These are phyloP conservation scores for Dacryopinax primogenitus DNA, from an alignment of 768 basidiomycete genomes.

Conservation along the genomic window DNA sequence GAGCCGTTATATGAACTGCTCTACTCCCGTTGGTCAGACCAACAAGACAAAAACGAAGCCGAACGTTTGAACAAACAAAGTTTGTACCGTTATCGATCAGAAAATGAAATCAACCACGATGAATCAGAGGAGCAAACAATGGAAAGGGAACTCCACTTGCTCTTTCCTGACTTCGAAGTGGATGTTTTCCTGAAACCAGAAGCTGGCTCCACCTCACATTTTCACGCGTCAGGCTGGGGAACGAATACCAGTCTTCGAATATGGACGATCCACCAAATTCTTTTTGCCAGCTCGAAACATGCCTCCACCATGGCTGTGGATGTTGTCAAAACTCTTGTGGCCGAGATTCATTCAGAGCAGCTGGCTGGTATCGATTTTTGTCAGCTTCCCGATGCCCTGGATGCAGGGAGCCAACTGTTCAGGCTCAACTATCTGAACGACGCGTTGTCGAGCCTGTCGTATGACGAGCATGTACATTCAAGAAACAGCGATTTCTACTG, in stretches of 20 bases:
- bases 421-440: slow-evolving; percentile 14
- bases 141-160: slow-evolving; percentile 63
- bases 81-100: slow-evolving; percentile 66
- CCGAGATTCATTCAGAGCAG: background rate
- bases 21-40: slow-evolving; percentile 15
- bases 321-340: background rate
- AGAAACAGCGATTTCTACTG: slow-evolving; percentile 48
- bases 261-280: background rate
- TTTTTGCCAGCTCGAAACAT: background rate
- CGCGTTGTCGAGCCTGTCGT: background rate
- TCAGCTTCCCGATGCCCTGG: background rate
- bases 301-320: background rate
- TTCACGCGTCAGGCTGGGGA: slow-evolving; percentile 8
- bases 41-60: slow-evolving; percentile 47
- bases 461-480: background rate
- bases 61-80: slow-evolving; percentile 30
- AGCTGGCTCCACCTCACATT: background rate
- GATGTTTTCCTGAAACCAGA: slow-evolving; percentile 17
- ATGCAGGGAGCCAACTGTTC: background rate
- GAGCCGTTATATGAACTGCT: background rate
- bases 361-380: background rate
- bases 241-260: background rate
- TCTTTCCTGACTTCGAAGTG: slow-evolving; percentile 80
- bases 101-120: slow-evolving; percentile 39
- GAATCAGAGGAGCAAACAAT: slow-evolving; percentile 62